A percentile compares a stretch with the other conserved stretches of the same genome.
These are phyloP conservation scores for Candida dajiaensis DNA, from an alignment of 805 yeast species.

Conservation along the genomic window DNA sequence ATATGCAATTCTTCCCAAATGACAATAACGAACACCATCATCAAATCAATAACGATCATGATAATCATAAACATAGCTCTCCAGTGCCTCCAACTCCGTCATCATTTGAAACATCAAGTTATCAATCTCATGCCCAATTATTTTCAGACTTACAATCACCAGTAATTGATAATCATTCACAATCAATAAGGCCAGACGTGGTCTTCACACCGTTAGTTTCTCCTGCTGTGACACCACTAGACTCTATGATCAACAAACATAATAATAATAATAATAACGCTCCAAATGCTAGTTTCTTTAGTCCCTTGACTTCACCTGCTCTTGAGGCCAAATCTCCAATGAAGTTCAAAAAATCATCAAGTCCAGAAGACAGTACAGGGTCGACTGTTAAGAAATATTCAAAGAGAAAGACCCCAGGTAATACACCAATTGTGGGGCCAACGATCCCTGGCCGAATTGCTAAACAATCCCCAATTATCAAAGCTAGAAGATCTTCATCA, in stretches of 20 bases:
- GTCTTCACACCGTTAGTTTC: constrained; percentile 73
- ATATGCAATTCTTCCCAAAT: constrained; percentile 10
- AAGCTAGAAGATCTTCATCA: constrained; percentile 23
- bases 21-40: constrained; percentile 2
- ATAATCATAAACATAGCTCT: background rate
- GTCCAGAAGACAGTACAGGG: constrained; percentile 18
- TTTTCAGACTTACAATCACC: constrained; percentile 14
- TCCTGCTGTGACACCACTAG: constrained; percentile 69
- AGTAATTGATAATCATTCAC: constrained; percentile 5
- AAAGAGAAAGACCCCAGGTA: constrained; percentile 34
- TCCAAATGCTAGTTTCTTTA: constrained; percentile 21
- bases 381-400: constrained; percentile 17
- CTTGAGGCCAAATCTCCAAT: constrained; percentile 38
- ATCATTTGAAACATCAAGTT: constrained; percentile 13
- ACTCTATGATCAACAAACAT: constrained; percentile 16
- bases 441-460: constrained; percentile 25
- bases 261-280: constrained; percentile 7
- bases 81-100: constrained; percentile 21
- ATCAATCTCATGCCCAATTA: constrained; percentile 8
- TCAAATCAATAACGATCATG: background rate
- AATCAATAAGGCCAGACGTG: constrained; percentile 45
- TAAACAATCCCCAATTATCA: constrained; percentile 34
- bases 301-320: constrained; percentile 67
- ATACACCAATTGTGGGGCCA: constrained; percentile 35
- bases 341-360: constrained; percentile 15